Conservation (phyloP, 768 basidiomycete genomes). For the Naganishia vishniacii region DNA sequence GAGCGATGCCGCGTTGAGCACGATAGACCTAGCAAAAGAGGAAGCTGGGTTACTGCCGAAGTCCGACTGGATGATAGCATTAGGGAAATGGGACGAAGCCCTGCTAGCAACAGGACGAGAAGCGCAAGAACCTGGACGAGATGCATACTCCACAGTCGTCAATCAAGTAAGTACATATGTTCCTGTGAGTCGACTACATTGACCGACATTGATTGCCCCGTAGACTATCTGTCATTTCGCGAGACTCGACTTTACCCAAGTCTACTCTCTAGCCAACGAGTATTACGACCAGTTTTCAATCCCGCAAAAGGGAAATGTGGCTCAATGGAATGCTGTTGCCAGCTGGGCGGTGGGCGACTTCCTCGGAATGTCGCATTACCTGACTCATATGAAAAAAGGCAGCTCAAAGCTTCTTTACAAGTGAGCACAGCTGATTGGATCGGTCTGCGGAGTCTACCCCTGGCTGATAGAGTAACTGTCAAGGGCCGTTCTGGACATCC, state of each 20-base stretch:
- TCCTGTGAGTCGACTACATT: too few species aligned
- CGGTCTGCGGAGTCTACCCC: too few species aligned
- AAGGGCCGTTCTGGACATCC: constrained; percentile 46
- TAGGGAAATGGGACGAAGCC: constrained; percentile 27
- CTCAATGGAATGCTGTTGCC: constrained; percentile 43
- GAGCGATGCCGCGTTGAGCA: constrained; percentile 21
- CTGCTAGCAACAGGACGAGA: background rate
- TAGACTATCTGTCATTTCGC: constrained; percentile 31
- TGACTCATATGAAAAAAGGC: constrained; percentile 44
- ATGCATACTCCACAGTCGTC: background rate
- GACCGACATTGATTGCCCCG: background rate
- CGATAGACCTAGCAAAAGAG: constrained; percentile 19
- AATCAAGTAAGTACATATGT: background rate
- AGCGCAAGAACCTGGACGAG: background rate
- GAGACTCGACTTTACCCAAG: constrained; percentile 38
- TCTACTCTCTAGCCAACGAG: constrained; percentile 36
- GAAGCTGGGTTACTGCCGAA: constrained; percentile 16
- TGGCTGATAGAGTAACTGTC: too few species aligned
- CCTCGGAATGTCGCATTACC: constrained; percentile 44
- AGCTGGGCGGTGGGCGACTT: constrained; percentile 45
- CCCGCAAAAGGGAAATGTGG: constrained; percentile 37
- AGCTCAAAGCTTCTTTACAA: constrained; percentile 47
- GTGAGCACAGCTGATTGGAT: too few species aligned
- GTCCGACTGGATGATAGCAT: constrained; percentile 21
- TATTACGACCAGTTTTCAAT: constrained; percentile 41